Percentiles rank a stretch among this genome's conserved stretches.
phyloP scores from a whole-genome alignment of 495 filamentous ascomycete genomes.

The Endocarpon pusillum region DNA sequence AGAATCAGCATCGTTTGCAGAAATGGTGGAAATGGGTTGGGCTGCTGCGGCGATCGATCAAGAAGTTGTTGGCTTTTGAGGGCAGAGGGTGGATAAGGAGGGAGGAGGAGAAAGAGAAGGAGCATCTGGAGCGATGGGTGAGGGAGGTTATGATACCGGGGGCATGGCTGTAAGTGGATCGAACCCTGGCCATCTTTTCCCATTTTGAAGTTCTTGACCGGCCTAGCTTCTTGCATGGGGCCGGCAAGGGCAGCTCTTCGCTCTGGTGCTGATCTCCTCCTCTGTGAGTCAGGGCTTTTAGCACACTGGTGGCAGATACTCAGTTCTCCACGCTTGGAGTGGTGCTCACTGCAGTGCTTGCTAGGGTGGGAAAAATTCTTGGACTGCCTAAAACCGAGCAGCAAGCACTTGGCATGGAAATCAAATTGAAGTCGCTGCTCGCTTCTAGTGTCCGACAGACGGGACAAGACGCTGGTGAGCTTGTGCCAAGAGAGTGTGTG shows the following conservation, averaged over 20 bases:
- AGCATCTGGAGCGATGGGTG: constrained; percentile 14
- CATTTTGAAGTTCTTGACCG: no score
- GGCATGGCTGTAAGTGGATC: constrained; percentile 28
- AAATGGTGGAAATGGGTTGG: constrained; percentile 61
- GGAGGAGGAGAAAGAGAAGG: neutral
- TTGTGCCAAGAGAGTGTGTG: neutral
- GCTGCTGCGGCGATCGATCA: constrained; percentile 43
- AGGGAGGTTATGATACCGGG: constrained; percentile 20
- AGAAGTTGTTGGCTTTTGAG: constrained; percentile 30
- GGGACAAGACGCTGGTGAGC: no score
- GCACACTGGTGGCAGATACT: constrained; percentile 48
- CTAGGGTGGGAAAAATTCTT: constrained; percentile 35
- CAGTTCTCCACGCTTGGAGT: constrained; percentile 71
- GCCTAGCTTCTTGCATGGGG: no score
- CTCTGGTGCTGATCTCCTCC: constrained; percentile 2
- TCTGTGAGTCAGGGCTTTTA: constrained; percentile 52
- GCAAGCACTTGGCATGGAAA: neutral
- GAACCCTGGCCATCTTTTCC: no score
- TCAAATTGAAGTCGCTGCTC: neutral
- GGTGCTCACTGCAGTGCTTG: constrained; percentile 47
- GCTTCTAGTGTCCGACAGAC: neutral
- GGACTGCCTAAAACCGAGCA: constrained; percentile 15
- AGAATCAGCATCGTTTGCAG: constrained; percentile 56
- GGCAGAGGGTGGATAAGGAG: constrained; percentile 1
- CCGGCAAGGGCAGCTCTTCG: neutral